These are phyloP conservation scores for Neonectria faginata DNA, from an alignment of 2,329 filamentous ascomycete species.

Conservation along the genomic window DNA sequence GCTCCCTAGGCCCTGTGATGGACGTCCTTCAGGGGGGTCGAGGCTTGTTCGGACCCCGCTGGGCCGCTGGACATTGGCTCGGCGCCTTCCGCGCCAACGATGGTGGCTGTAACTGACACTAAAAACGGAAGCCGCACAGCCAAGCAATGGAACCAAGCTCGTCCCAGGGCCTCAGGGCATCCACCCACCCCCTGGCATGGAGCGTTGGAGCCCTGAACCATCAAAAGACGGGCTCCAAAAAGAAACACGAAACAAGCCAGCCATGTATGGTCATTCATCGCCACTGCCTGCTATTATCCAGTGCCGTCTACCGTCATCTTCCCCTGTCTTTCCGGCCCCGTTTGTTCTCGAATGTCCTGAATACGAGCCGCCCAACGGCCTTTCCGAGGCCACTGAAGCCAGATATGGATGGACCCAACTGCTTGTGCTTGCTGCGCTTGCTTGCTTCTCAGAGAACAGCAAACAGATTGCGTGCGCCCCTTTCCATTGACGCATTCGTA, in stretches of 20 bases:
- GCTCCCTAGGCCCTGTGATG: constrained; percentile 1
- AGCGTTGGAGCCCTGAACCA: neutral
- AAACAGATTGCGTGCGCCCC: constrained; percentile 7
- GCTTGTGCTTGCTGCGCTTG: neutral
- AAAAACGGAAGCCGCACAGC: constrained; percentile 40
- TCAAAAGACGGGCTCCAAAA: no score
- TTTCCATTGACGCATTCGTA: constrained; percentile 1
- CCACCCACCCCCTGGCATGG: constrained; percentile 15
- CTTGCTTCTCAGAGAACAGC: constrained; percentile 10
- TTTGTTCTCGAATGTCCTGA: constrained; percentile 2
- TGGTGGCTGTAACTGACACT: constrained; percentile 34
- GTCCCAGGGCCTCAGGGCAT: no score
- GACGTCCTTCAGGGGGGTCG: constrained; percentile 25
- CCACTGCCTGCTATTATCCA: neutral
- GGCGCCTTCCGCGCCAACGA: constrained; percentile 33
- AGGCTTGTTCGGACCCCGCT: neutral
- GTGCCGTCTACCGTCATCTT: neutral
- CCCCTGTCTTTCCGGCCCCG: neutral
- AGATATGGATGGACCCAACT: no score
- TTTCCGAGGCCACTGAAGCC: neutral
- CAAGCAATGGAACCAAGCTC: constrained; percentile 12
- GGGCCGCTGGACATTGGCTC: constrained; percentile 30
- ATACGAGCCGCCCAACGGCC: constrained; percentile 5
- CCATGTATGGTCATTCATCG: constrained; percentile 8
- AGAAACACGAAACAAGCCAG: constrained; percentile 24